Base-by-base conservation (phyloP, 2,329 filamentous ascomycete genomes). In the Hypoxylon sp. region DNA sequence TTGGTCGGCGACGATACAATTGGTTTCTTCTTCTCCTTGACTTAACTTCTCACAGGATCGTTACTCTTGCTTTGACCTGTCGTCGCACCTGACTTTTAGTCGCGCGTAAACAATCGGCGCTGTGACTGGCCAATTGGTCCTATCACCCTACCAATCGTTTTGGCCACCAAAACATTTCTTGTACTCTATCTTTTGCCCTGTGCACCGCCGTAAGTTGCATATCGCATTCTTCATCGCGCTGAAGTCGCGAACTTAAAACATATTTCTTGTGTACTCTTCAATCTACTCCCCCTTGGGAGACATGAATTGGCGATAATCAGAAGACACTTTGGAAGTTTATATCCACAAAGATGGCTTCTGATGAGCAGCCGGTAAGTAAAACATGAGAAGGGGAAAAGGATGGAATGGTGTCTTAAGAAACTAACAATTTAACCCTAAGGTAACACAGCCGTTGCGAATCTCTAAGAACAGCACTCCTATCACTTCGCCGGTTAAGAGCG, bases 371-470 rank as follows among this genome's bases (percentile, higher is more conserved):
- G n/a, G 76, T 77, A 71, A 72, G 76, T 71, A 37, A n/a, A 57
- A 53, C 14, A 33, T 37, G 13, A 3, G 33, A n/a, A 51, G 9
- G 9, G 17, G 22, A 14, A n/a, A 13, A 31, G 17, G 5, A 26
- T 29, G 37, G 42, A 52, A 56, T 53, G 39, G 26, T 31, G 17
- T 63, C 37, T 57, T 50, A 14, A 24, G 37, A 6, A 35, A 55
- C 54, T 67, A 63, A 70, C 61, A 33, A 50, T 17, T 60, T 24
- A n/a, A 47, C 46, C 24, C 33, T 24, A 55, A 79, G 77, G 70
- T 79, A 47, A 79, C 77, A 75, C 90, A 92, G 81, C 92, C 92
- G 77, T 83, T 95, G 83, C 91, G 92, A 82, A 93, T 95, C 76
- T 91, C 90, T 81, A 94, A 94, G 83, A 87, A 82, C 76, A 68